Base-by-base conservation (phyloP, 2,329 filamentous ascomycete species). In the Penicillium italicum region DNA sequence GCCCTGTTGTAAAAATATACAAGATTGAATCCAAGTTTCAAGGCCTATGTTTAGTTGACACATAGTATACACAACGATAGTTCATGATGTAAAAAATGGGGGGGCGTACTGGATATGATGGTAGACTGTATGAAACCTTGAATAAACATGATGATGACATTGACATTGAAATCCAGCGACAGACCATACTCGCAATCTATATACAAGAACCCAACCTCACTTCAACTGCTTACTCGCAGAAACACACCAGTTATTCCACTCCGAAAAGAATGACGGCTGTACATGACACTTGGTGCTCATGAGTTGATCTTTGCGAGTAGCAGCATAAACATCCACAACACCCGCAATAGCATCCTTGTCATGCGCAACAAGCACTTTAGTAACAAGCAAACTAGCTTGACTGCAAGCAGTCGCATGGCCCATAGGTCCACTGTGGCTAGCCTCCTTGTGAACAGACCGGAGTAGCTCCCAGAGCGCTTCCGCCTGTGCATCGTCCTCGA, bases 321-420 rank as follows among this genome's bases (percentile, higher is more conserved):
- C 76, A 2, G 78, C 80, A 74, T 91, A 91, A n/a, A 88, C 76
- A 55, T 77, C 80, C 38, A 85, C 83, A 30, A 89, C 78, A 22
- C 77, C 75, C 42, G 79, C 75, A 22, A 87, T 76, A 50, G 75
- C 76, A 4, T 73, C 76, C 68, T 80, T 81, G 50, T 86, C 72
- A 47, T 74, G 65, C 22, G 69, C 76, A 5, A 74, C 71, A 9
- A 78, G 68, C 4, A 74, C 71, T 61, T 76, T 76, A n/a, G 75
- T 74, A 53, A 74, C 69, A 46, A 75, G 68, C 44, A 78, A 65
- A 70, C 75, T 80, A 18, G 77, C 73, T 56, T 77, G 85, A 63
- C 90, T 95, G 56, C 87, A 90, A 0, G 89, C 86, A 65, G 83
- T 85, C 22, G 85, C 84, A 71, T 94, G 91, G 3, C 85, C 79